These are phyloP conservation scores for Cicer cuneatum DNA, from an alignment of 306 rosid genomes.

Conservation along the genomic window DNA sequence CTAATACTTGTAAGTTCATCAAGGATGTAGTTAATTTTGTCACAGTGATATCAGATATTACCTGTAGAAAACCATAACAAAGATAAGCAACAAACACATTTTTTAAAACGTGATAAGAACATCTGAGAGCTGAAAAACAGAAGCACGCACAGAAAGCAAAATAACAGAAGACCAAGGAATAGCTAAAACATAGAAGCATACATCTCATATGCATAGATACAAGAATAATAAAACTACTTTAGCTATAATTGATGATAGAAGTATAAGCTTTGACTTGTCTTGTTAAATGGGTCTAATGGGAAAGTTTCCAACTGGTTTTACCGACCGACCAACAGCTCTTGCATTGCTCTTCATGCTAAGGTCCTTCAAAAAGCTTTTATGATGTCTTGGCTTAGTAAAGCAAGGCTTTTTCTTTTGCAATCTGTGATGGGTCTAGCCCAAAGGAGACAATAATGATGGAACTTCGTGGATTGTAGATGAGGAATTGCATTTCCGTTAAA, in stretches of 20 bases:
- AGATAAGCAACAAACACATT: slow-evolving; percentile 23
- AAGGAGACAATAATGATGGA: slow-evolving; percentile 22
- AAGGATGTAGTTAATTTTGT: slow-evolving; percentile 50
- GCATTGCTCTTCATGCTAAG: not conserved
- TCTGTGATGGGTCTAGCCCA: not conserved
- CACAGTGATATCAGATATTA: slow-evolving; percentile 66
- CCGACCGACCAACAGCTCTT: not conserved
- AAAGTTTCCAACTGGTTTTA: not conserved
- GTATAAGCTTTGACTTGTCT: slow-evolving; percentile 25
- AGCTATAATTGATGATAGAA: slow-evolving; percentile 30
- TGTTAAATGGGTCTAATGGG: not conserved
- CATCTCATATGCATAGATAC: slow-evolving; percentile 21
- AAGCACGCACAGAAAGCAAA: slow-evolving; percentile 21
- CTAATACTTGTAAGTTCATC: slow-evolving; percentile 66
- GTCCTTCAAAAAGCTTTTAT: not conserved
- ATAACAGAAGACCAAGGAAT: slow-evolving; percentile 26
- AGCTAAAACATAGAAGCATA: slow-evolving; percentile 34
- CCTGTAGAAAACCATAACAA: slow-evolving; percentile 56
- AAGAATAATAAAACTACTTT: slow-evolving; percentile 25
- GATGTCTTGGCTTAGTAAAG: not conserved
- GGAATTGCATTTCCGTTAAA: slow-evolving; percentile 20
- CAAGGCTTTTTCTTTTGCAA: no score
- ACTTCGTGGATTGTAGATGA: slow-evolving; percentile 20
- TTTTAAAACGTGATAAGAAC: slow-evolving; percentile 28
- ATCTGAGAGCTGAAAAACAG: slow-evolving; percentile 30